Percentiles rank a stretch among this genome's conserved stretches.
Evolutionary conservation across 2,329 filamentous ascomycete genomes (phyloP).

Genomic region (Monilinia vaccinii-corymbosi): DNA sequence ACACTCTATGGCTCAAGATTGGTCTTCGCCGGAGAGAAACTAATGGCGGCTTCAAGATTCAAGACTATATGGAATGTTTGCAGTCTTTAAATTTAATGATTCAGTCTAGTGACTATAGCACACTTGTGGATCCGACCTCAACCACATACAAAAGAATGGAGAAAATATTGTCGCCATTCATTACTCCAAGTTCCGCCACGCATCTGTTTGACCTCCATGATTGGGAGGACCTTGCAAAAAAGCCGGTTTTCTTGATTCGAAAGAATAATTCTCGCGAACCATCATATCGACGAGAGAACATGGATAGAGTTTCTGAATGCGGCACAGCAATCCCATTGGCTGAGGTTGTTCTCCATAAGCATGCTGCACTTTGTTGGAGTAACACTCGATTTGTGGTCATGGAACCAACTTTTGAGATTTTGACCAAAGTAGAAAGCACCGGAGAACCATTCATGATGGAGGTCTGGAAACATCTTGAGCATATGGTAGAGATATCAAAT

Average conservation of each 20-base stretch:
- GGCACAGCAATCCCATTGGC: conserved; percentile 12
- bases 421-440: not conserved
- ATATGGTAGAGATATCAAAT: conserved; percentile 14
- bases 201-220: not conserved
- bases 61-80: conserved; percentile 22
- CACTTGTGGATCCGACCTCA: not conserved
- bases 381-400: conserved; percentile 18
- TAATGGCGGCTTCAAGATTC: conserved; percentile 3
- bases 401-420: conserved; percentile 13
- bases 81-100: not conserved
- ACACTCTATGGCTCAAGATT: conserved; percentile 16
- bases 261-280: conserved; percentile 12
- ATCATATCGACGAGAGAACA: conserved; percentile 12
- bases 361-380: conserved; percentile 21
- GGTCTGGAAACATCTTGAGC: conserved; percentile 21
- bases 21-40: conserved; percentile 15
- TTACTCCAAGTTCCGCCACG: conserved; percentile 4
- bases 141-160: not conserved
- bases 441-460: conserved; percentile 10
- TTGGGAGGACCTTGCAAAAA: conserved; percentile 11
- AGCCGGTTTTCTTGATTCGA: conserved; percentile 14
- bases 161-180: conserved; percentile 15
- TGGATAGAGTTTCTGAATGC: conserved; percentile 12
- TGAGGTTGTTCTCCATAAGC: conserved; percentile 12
- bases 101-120: not conserved